Evolutionary conservation across 1,284 basidiomycete genomes (phyloP).

Genomic region (Leccinum fallax): DNA sequence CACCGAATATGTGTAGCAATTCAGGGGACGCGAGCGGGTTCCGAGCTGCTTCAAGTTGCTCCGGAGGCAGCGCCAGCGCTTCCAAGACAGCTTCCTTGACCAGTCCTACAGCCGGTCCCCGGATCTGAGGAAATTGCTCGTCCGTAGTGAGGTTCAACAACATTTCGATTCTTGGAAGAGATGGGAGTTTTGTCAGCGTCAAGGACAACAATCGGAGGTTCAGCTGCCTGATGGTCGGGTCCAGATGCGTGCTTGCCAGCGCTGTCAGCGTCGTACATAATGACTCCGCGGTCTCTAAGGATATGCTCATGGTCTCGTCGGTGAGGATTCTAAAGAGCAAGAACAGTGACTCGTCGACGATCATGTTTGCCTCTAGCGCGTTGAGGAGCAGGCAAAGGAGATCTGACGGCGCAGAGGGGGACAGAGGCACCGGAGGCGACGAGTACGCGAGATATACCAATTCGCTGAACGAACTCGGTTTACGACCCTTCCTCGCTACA

Average conservation of each 20-base stretch:
- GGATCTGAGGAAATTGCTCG: slow-evolving; percentile 59
- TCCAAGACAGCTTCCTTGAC: slow-evolving; percentile 66
- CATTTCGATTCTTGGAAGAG: slow-evolving; percentile 51
- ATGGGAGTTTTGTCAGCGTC: slow-evolving; percentile 49
- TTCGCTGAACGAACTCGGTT: slow-evolving; percentile 35
- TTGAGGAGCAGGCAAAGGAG: slow-evolving; percentile 49
- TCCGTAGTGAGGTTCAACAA: slow-evolving; percentile 54
- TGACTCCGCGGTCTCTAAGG: slow-evolving; percentile 48
- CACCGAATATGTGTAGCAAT: slow-evolving; percentile 28
- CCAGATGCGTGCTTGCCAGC: slow-evolving; percentile 61
- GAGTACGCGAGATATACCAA: slow-evolving; percentile 55
- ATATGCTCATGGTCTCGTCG: slow-evolving; percentile 28
- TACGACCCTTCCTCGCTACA: not conserved
- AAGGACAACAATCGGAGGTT: slow-evolving; percentile 59
- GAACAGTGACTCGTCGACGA: slow-evolving; percentile 59
- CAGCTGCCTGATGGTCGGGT: slow-evolving; percentile 57
- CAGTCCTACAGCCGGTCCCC: slow-evolving; percentile 64
- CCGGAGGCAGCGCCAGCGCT: slow-evolving; percentile 39
- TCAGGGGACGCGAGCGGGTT: slow-evolving; percentile 31
- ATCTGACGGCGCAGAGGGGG: slow-evolving; percentile 35
- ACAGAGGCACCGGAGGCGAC: slow-evolving; percentile 21
- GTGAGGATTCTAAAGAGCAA: slow-evolving; percentile 52
- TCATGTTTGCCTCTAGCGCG: slow-evolving; percentile 52
- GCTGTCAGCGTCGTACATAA: slow-evolving; percentile 52
- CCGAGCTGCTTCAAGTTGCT: slow-evolving; percentile 1